These are phyloP conservation scores for Phlebiopsis gigantea DNA, from an alignment of 768 basidiomycete genomes.

Conservation along the genomic window DNA sequence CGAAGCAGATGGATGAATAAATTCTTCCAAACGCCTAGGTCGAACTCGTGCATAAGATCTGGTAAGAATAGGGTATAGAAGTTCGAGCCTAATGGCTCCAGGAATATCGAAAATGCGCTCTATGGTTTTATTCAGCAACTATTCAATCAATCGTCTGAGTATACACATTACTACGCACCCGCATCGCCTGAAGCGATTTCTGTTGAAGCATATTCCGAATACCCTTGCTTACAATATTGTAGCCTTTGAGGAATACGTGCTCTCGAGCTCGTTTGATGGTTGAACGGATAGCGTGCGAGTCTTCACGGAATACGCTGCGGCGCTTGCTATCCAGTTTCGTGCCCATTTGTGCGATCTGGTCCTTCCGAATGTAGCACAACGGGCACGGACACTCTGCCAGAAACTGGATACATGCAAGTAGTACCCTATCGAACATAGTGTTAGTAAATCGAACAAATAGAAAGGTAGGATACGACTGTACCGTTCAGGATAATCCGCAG, in stretches of 20 bases:
- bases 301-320: constrained; percentile 1
- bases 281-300: background rate
- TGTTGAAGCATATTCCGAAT: constrained; percentile 13
- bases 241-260: constrained; percentile 17
- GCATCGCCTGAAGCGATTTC: constrained; percentile 15
- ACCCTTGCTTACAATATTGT: constrained; percentile 5
- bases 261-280: constrained; percentile 2
- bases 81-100: constrained; percentile 17
- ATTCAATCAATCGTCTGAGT: no score
- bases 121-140: constrained; percentile 3
- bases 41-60: constrained; percentile 29
- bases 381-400: constrained; percentile 37
- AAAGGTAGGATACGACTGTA: constrained; percentile 6
- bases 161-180: constrained; percentile 7
- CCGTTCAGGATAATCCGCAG: constrained; percentile 31
- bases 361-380: constrained; percentile 28
- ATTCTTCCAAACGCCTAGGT: constrained; percentile 28
- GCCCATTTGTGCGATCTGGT: constrained; percentile 27
- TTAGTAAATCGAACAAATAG: background rate
- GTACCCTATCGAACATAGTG: constrained; percentile 23
- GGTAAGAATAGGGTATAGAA: constrained; percentile 20
- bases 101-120: constrained; percentile 26
- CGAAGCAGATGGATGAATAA: constrained; percentile 24
- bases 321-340: constrained; percentile 17
- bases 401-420: constrained; percentile 33